Evolutionary conservation across 768 basidiomycete species (phyloP), one percentile per base, ranked within the genome.

Genomic region (Suillus subalutaceus): DNA sequence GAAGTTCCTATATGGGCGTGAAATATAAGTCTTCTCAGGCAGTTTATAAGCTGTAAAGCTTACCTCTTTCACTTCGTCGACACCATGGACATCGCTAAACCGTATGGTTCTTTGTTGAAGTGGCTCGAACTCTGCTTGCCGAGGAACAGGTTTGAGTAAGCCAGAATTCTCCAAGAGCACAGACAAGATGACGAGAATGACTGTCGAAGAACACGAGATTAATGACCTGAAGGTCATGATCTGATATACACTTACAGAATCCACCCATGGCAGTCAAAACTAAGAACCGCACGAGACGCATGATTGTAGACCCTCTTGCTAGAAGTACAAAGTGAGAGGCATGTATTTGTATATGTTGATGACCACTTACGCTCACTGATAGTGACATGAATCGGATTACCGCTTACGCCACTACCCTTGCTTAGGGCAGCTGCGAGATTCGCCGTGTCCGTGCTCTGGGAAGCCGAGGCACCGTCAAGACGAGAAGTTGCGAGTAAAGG

Each of bases 81-180:
- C 92, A 38, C 97, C 97, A 69, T 99, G 96, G 6, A 99, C 96
- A 78, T 99, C 97, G 68, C 87, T 89, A 74, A 99, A 99, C 72
- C 87, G 96, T 78, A 96, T 91, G 1, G 87, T 83, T 72, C 92
- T 93, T 38, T 90, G 92, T 74, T 91, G 85, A 4, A 85, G 79
- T 8, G 94, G 91, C 71, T 96, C 90, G 72, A 96, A 98, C 71
- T 96, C 90, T 35, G 89, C 79, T 67, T 91, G 89, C 38, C 87
- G 87, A 48, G 90, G 90, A 4, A 91, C 94, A 6, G 92, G 89
- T 80, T 97, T 97, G 82, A 97, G 87, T 50, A 98, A 83, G 4
- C 96, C 96, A 32, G 94, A 91, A 76, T 94, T 96, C 79, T 98
- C 97, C 71, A 98, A 86, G 70, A 97, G 83, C 41, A 97, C 90